Conservation (phyloP, 305 asterid species). For the Solanum aculeatissimum region DNA sequence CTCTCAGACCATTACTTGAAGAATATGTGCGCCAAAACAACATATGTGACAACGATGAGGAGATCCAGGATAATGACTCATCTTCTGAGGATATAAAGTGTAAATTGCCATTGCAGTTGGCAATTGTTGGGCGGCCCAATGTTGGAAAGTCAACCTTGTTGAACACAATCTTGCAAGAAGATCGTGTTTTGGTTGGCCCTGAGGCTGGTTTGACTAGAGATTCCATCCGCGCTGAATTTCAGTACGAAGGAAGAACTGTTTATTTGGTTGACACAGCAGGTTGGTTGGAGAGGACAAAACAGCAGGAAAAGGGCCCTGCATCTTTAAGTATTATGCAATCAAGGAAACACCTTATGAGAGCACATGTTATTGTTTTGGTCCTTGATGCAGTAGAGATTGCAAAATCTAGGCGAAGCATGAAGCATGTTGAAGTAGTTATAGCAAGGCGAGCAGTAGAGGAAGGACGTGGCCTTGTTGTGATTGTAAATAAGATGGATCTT, state of each 20-base stretch:
- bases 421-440: constrained; percentile 90
- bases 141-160: constrained; percentile 88
- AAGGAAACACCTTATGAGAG: constrained; percentile 94
- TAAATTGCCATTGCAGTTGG: constrained; percentile 86
- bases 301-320: constrained; percentile 84
- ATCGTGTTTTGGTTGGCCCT: constrained; percentile 93
- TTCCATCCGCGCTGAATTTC: constrained; percentile 79
- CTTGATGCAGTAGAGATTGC: constrained; percentile 93
- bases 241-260: constrained; percentile 70
- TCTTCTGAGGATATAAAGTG: constrained; percentile 35
- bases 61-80: constrained; percentile 11
- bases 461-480: constrained; percentile 84
- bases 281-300: constrained; percentile 92
- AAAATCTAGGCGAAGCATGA: constrained; percentile 64
- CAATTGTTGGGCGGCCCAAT: constrained; percentile 89
- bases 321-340: constrained; percentile 90
- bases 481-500: constrained; percentile 90
- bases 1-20: constrained; percentile 63
- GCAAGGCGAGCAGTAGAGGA: constrained; percentile 93
- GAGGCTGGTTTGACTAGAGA: constrained; percentile 97
- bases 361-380: constrained; percentile 87
- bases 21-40: constrained; percentile 35
- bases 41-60: constrained; percentile 16
- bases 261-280: constrained; percentile 97
- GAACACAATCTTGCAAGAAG: constrained; percentile 81